phyloP scores from a whole-genome alignment of 2,329 filamentous ascomycete genomes.

The Pseudogymnoascus sp. region DNA sequence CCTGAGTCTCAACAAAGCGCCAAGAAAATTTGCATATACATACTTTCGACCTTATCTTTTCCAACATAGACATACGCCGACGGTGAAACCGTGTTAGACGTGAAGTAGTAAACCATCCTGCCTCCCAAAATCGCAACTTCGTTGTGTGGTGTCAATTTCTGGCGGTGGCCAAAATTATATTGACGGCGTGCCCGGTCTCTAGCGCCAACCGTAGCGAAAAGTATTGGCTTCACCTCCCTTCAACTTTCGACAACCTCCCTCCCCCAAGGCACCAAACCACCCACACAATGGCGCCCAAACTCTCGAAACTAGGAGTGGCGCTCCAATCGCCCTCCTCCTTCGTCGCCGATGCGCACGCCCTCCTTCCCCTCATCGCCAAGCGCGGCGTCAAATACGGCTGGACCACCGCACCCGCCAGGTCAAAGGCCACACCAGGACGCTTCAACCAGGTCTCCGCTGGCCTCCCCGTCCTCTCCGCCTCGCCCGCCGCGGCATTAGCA shows the following conservation, averaged over 20 bases:
- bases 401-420: constrained; percentile 46
- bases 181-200: constrained; percentile 18
- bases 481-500: constrained; percentile 53
- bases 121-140: neutral
- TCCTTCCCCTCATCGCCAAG: constrained; percentile 28
- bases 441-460: constrained; percentile 54
- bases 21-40: constrained; percentile 9
- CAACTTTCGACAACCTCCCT: constrained; percentile 4
- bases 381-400: constrained; percentile 42
- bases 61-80: constrained; percentile 88
- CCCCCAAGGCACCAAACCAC: constrained; percentile 14
- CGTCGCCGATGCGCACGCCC: constrained; percentile 24
- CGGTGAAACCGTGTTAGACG: constrained; percentile 73
- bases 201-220: constrained; percentile 20
- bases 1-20: constrained; percentile 10
- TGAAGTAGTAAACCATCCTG: constrained; percentile 92
- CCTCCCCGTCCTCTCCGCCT: constrained; percentile 48
- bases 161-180: constrained; percentile 24
- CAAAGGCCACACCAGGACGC: constrained; percentile 35
- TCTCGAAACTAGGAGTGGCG: constrained; percentile 27
- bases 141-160: constrained; percentile 10
- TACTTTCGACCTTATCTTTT: constrained; percentile 99
- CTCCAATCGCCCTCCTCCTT: constrained; percentile 24
- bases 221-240: constrained; percentile 9
- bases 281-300: constrained; percentile 30